These are phyloP conservation scores for Petasospora fabianii DNA, from an alignment of 1,139 yeast species.

Conservation along the genomic window DNA sequence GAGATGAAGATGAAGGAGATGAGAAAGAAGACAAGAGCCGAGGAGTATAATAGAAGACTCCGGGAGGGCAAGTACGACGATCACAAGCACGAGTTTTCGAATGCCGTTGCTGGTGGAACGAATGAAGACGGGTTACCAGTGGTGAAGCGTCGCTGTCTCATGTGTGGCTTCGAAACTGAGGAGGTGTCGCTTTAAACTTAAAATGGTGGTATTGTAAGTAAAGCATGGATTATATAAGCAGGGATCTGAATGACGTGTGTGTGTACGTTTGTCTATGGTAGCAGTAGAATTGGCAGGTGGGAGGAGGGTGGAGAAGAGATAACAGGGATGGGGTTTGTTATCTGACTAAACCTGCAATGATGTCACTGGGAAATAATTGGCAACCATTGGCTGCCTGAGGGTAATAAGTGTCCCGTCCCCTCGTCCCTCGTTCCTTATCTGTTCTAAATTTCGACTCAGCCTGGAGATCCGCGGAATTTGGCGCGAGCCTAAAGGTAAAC, in stretches of 20 bases:
- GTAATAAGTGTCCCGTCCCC: no score
- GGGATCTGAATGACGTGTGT: background rate
- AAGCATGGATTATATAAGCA: background rate
- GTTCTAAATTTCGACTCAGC: background rate
- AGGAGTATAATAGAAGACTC: slow-evolving; percentile 72
- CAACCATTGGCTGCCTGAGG: background rate
- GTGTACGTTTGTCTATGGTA: background rate
- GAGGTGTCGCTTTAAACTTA: slow-evolving; percentile 46
- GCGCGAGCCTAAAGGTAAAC: background rate
- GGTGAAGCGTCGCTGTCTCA: slow-evolving; percentile 61
- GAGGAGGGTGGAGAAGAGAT: no score
- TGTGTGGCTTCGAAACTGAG: slow-evolving; percentile 84
- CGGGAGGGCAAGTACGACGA: slow-evolving; percentile 46
- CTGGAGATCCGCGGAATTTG: background rate
- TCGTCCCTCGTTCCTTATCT: no score
- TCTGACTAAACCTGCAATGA: no score
- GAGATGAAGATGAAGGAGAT: slow-evolving; percentile 73
- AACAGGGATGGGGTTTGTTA: no score
- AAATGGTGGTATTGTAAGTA: no score
- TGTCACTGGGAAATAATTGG: no score
- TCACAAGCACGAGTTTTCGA: slow-evolving; percentile 82
- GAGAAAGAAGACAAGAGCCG: slow-evolving; percentile 90
- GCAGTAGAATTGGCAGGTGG: no score
- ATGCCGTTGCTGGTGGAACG: slow-evolving; percentile 41
- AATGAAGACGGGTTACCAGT: slow-evolving; percentile 43